Evolutionary conservation across 2,329 filamentous ascomycete species (phyloP), one percentile per base, ranked within the genome.

Genomic region (Lomentospora prolificans): DNA sequence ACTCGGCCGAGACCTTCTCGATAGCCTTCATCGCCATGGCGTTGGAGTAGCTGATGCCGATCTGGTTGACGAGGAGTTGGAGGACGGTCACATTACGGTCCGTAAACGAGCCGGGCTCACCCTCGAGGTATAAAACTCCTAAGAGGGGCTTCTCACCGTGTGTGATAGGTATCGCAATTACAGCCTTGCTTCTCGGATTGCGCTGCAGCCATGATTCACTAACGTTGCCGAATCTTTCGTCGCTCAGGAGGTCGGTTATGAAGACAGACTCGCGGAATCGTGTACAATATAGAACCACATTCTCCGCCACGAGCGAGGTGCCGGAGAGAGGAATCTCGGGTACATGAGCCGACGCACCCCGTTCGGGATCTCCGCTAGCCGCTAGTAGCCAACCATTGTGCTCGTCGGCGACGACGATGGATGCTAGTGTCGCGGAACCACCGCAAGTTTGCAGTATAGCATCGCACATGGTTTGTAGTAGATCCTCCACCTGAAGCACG

Each of bases 371-470:
- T 2, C 86, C 86, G 57, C 86, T 86, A 3, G 87, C 86, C 19
- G 86, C 86, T 27, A 91, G 81, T 61, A 79, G 85, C 86, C 87
- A 91, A 28, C 72, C 72, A n/a, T 72, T 70, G 39, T 80, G 80
- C 50, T 84, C 80, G 57, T 88, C 86, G 62, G 88, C 83, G 7
- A 90, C 82, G 22, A 90, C 77, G 55, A 92, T 87, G 12, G 86
- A 87, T 17, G 86, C 87, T 4, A 86, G 74, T 2, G 85, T 86
- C 7, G 86, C 86, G 6, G 81, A 77, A 30, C 81, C 80, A 39
- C 86, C 87, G 53, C 86, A 90, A 0, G 86, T 89, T 61, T 90
- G 85, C 25, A 91, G 69, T 51, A 91, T 89, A 59, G 91, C 88
- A 59, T 89, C 84, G 61, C 86, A 89, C 82, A 92, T 89, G 44